Base-by-base conservation (phyloP, 257 asterid genomes). In the Jasminum sambac region DNA sequence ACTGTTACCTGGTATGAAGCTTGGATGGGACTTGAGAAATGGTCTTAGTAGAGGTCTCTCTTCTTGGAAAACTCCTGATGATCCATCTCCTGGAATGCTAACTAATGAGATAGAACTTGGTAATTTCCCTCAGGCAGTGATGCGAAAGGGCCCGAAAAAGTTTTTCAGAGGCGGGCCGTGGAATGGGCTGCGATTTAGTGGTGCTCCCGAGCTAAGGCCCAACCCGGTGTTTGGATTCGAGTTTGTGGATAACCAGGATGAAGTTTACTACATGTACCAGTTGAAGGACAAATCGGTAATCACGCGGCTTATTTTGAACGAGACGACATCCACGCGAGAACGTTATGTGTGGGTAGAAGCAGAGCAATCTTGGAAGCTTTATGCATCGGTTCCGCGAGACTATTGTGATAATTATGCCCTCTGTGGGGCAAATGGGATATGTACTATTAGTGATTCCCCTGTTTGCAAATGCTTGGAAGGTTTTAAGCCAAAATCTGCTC, bases 1-100 rank as follows among this genome's bases (percentile, higher is more conserved):
- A 1, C n/a, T 55, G 36, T 21, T 55, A 55, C 62, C 62, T 2
- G 26, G n/a, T 55, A 55, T 55, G 62, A 55, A 55, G 36, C 62
- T 55, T 8, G 62, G 62, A 17, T 55, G 62, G 62, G 62, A 55
- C 62, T 55, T 55, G 62, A 55, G 62, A 55, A 55, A 30, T 55
- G 62, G 62, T 55, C 34, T 55, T 21, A 55, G 12, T 55, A 55
- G 34, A 30, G 5, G 16, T 2, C 13, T 55, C 9, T 55, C 12
- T 55, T 21, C 62, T 6, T 55, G 62, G 62, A 55, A 55, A 30
- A 55, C 21, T 55, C 11, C 30, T 55, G 62, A 55, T 55, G 62
- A 55, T 55, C 62, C 62, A 8, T 55, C 62, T 55, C 62, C 62
- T 55, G 62, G 34, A 8, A 21, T 4, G 62, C 62, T 55, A 55